Percentiles rank a stretch among this genome's conserved stretches.
These are phyloP conservation scores for Mycena haematopus DNA, from an alignment of 768 basidiomycete genomes.

Conservation along the genomic window DNA sequence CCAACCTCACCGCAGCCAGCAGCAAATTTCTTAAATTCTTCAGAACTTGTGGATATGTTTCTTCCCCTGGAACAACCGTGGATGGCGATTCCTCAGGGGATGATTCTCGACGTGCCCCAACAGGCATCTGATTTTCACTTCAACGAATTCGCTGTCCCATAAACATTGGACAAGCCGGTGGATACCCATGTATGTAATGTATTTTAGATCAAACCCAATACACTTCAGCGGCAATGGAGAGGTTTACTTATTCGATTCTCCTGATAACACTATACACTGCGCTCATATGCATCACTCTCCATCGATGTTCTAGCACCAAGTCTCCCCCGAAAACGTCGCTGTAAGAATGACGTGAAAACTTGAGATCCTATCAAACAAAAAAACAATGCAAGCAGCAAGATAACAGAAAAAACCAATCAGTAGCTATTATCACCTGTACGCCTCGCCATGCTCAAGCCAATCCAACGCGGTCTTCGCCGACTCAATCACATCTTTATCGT, in stretches of 20 bases:
- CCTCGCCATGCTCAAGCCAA: conserved; percentile 50
- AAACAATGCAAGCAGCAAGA: no score
- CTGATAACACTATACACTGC: no score
- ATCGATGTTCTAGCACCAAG: no score
- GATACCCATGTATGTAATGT: no score
- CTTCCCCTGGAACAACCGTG: background rate
- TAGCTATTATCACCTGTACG: background rate
- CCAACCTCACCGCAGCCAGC: background rate
- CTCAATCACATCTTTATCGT: conserved; percentile 65
- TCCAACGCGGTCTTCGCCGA: conserved; percentile 63
- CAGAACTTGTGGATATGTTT: background rate
- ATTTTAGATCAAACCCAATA: no score
- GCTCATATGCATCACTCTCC: no score
- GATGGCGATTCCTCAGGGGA: background rate
- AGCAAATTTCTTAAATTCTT: background rate
- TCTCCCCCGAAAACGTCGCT: no score
- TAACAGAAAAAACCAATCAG: background rate
- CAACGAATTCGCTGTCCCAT: background rate
- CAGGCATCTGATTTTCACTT: background rate
- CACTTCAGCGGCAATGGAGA: no score
- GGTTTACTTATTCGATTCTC: no score
- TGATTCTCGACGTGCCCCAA: background rate
- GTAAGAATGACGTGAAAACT: no score
- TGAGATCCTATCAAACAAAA: no score
- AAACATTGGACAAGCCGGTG: no score